phyloP scores from a whole-genome alignment of 495 filamentous ascomycete genomes.

The Parathielavia hyrcaniae region DNA sequence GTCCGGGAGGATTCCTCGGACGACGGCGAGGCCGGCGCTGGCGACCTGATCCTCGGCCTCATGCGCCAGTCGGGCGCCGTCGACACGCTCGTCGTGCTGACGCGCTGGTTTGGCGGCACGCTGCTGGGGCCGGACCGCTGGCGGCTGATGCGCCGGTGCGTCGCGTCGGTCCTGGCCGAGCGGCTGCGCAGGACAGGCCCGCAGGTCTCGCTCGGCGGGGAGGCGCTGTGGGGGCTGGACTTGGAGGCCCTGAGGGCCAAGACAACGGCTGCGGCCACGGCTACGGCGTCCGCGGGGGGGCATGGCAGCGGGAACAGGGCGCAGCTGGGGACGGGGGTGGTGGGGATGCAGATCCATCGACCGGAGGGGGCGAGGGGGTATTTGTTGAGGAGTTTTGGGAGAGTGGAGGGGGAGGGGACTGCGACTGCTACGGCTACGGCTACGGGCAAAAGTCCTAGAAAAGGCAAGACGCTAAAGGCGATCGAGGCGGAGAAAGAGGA shows the following conservation, averaged over 20 bases:
- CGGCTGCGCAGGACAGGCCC: slow-evolving; percentile 39
- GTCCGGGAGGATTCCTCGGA: slow-evolving; percentile 80
- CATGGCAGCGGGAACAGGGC: slow-evolving; percentile 19
- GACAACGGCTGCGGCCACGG: slow-evolving; percentile 17
- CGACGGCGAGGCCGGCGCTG: slow-evolving; percentile 86
- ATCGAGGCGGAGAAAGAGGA: slow-evolving; percentile 53
- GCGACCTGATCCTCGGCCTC: slow-evolving; percentile 68
- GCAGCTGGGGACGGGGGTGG: slow-evolving; percentile 23
- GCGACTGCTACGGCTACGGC: background rate
- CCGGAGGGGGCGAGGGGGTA: slow-evolving; percentile 58
- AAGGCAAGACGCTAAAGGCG: slow-evolving; percentile 36
- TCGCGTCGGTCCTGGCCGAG: slow-evolving; percentile 43
- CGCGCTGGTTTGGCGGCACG: slow-evolving; percentile 87
- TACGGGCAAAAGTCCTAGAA: slow-evolving; percentile 25
- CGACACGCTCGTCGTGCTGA: slow-evolving; percentile 81
- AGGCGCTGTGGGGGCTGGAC: slow-evolving; percentile 73
- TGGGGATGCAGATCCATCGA: slow-evolving; percentile 58
- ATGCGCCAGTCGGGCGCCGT: slow-evolving; percentile 75
- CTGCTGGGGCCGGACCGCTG: slow-evolving; percentile 76
- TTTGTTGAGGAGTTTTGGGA: slow-evolving; percentile 55
- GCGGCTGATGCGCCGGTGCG: slow-evolving; percentile 49
- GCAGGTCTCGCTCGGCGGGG: slow-evolving; percentile 37
- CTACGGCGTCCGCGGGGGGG: slow-evolving; percentile 14
- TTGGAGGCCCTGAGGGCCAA: slow-evolving; percentile 54
- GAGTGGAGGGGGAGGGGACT: slow-evolving; percentile 5